These are phyloP conservation scores for Pyrenopolyporus hunteri DNA, from an alignment of 495 filamentous ascomycete genomes.

Conservation along the genomic window DNA sequence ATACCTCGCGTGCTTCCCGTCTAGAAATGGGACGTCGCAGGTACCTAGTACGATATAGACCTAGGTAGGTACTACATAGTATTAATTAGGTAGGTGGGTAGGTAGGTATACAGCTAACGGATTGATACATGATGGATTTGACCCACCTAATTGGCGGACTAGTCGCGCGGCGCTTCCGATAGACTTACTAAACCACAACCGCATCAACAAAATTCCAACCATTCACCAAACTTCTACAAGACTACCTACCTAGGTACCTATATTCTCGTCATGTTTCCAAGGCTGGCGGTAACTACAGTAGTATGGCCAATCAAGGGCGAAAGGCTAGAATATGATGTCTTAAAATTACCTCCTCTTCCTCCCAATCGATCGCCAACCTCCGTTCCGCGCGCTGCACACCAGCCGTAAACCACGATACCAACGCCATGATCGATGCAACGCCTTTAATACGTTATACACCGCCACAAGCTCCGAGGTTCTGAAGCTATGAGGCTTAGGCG, in stretches of 20 bases:
- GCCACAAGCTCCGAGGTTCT: background rate
- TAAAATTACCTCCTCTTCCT: too few relatives aligned
- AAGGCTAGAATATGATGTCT: too few relatives aligned
- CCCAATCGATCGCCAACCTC: too few relatives aligned
- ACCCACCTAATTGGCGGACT: conserved; percentile 13
- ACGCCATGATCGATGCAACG: background rate
- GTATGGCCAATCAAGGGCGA: conserved; percentile 1
- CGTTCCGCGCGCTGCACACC: too few relatives aligned
- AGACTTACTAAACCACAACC: background rate
- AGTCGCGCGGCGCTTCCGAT: conserved; percentile 1
- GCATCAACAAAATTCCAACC: background rate
- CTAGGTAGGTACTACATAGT: background rate
- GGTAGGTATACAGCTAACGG: background rate
- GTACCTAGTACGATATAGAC: too few relatives aligned
- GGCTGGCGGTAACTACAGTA: too few relatives aligned
- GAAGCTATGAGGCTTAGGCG: too few relatives aligned
- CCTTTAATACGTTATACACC: background rate
- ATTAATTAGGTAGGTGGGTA: too few relatives aligned
- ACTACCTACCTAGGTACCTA: too few relatives aligned
- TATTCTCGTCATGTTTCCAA: too few relatives aligned
- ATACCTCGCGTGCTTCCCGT: too few relatives aligned
- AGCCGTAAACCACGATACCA: background rate
- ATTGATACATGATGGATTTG: background rate
- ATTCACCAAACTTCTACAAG: background rate
- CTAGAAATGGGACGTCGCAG: too few relatives aligned